Conservation (phyloP, 106 monocot species). For the Gastrodia elata region DNA sequence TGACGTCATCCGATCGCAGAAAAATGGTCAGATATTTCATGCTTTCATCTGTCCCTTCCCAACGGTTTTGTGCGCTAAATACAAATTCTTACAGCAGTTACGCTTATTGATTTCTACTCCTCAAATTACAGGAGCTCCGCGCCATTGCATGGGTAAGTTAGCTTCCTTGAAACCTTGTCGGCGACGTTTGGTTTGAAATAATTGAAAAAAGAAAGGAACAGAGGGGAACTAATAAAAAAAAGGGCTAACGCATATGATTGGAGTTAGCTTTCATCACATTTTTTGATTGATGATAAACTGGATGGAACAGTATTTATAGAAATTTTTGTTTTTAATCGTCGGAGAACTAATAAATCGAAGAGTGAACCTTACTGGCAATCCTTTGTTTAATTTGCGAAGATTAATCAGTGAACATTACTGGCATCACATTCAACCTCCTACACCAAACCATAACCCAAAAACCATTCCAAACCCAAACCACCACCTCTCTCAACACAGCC, state of each 20-base stretch:
- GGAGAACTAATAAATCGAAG: not conserved
- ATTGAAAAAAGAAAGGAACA: not conserved
- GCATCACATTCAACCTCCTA: no score
- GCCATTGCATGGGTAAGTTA: constrained; percentile 46
- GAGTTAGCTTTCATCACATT: not conserved
- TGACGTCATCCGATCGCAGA: constrained; percentile 20
- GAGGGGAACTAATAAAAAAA: not conserved
- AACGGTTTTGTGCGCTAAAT: not conserved
- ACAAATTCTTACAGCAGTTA: constrained; percentile 15
- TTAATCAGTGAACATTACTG: no score
- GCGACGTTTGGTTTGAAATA: not conserved
- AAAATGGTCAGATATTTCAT: constrained; percentile 16
- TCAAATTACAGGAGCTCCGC: constrained; percentile 59
- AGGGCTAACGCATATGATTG: not conserved
- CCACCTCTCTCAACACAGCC: no score
- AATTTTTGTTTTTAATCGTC: not conserved
- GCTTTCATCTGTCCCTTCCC: not conserved
- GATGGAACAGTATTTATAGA: not conserved
- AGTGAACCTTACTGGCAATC: no score
- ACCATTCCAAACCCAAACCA: no score
- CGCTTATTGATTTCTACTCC: constrained; percentile 67
- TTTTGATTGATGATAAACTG: not conserved
- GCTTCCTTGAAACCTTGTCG: not conserved
- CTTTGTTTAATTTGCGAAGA: no score
- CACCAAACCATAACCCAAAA: no score